phyloP scores from a whole-genome alignment of 768 basidiomycete genomes.

The Tylopilus felleus region DNA sequence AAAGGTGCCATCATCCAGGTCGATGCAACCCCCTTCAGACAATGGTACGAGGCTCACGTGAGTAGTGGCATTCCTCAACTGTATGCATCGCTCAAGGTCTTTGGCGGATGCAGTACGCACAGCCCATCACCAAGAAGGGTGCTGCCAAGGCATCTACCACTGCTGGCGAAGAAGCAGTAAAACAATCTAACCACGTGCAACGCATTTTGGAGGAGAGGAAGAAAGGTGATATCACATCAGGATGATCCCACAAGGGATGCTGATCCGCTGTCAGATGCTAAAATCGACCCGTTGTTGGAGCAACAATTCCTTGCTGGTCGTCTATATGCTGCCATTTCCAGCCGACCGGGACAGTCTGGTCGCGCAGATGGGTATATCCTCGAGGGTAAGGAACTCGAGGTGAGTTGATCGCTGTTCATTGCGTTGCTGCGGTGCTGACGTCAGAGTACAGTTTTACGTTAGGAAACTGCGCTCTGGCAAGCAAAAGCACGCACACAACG shows the following conservation, averaged over 20 bases:
- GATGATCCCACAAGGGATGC: conserved; percentile 3
- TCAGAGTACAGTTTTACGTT: conserved; percentile 74
- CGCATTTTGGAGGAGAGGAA: conserved; percentile 86
- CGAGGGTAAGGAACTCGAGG: conserved; percentile 98
- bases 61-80: conserved; percentile 32
- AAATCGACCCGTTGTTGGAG: conserved; percentile 88
- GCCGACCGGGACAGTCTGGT: conserved; percentile 95
- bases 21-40: conserved; percentile 98
- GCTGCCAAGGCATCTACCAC: conserved; percentile 51
- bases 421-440: conserved; percentile 18
- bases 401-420: conserved; percentile 31
- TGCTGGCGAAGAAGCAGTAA: conserved; percentile 54
- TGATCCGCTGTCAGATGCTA: conserved; percentile 58
- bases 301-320: conserved; percentile 91
- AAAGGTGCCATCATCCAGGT: conserved; percentile 96
- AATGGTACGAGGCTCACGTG: conserved; percentile 99
- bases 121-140: conserved; percentile 89
- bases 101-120: conserved; percentile 68
- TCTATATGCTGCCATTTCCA: conserved; percentile 89
- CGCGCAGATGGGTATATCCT: conserved; percentile 96
- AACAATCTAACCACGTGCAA: conserved; percentile 88
- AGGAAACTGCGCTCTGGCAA: conserved; percentile 91
- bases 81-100: conserved; percentile 1
- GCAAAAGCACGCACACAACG: conserved; percentile 81
- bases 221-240: conserved; percentile 59